Evolutionary conservation across 2,329 filamentous ascomycete genomes (phyloP).

Genomic region (Penicillium sp.): DNA sequence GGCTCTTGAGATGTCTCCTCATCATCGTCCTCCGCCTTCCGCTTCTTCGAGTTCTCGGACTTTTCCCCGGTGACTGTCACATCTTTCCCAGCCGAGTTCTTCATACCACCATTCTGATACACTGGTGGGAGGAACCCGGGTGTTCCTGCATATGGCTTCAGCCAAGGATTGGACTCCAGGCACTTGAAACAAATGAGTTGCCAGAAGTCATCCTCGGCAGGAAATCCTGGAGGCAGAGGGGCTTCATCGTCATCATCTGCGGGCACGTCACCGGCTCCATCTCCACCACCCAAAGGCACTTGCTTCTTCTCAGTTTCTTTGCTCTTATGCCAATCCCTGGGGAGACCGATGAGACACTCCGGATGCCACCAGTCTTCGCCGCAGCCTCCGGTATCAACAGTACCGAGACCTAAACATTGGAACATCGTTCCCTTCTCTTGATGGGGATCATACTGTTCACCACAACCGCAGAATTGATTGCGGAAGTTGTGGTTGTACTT

Average conservation of each 20-base stretch:
- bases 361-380: conserved; percentile 98
- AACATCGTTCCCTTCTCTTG: conserved; percentile 97
- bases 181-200: conserved; percentile 93
- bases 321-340: conserved; percentile 57
- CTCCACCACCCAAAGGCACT: conserved; percentile 29
- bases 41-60: conserved; percentile 52
- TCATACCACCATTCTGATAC: conserved; percentile 42
- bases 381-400: conserved; percentile 75
- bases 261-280: conserved; percentile 8
- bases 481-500: conserved; percentile 94
- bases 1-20: conserved; percentile 37
- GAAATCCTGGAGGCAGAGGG: conserved; percentile 78
- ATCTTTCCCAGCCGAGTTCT: conserved; percentile 1
- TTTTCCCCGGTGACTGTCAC: conserved; percentile 7
- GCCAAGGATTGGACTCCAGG: conserved; percentile 80
- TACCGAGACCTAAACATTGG: conserved; percentile 83
- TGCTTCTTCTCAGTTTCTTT: conserved; percentile 16
- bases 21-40: conserved; percentile 57
- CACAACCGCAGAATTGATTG: conserved; percentile 87
- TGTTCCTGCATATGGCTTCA: conserved; percentile 78
- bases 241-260: conserved; percentile 47
- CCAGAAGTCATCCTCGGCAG: conserved; percentile 81
- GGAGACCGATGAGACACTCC: conserved; percentile 78
- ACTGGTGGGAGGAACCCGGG: conserved; percentile 74
- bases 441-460: conserved; percentile 79